Evolutionary conservation across 495 filamentous ascomycete species (phyloP), one percentile per base, ranked within the genome.

Genomic region (Xylaria nigripes): DNA sequence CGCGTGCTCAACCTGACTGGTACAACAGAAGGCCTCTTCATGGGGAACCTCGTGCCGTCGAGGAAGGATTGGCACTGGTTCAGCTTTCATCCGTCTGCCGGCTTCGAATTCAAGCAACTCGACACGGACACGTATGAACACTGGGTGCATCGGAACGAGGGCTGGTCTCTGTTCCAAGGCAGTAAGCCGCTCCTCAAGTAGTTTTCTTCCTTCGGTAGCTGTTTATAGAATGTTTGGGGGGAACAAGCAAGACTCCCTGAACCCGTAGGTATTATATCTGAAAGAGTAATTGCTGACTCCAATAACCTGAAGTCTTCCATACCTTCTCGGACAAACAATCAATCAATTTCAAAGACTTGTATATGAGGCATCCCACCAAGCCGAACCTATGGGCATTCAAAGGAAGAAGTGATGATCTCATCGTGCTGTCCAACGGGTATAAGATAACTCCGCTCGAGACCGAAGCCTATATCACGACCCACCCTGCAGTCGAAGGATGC

Each of bases 371-470:
- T 53, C 70, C 73, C 0, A 64, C 62, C 1, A 60, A 67, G 16
- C 58, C 68, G 0, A 50, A 68, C 19, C 55, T 67, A 4, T 79
- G 72, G 74, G 45, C 54, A 7, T 72, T 68, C 50, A 50, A 50
- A 24, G 69, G 72, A 1, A 64, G 78, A 23, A 45, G 54, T 2
- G 78, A 81, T 44, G 63, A 66, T 55, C 44, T 62, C 15, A 53
- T 66, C 19, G 63, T 66, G 9, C 41, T 66, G 18, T 67, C 61
- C 6, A 79, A 74, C 54, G 77, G 74, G 6, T 72, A 80, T 49
- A 81, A 79, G 55, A 56, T 73, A n/a, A 74, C 76, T 52, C 76
- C 77, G 0, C 55, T 70, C 1, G 55, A 68, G 0, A 64, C 73
- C 19, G 76, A 81, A 47, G 51, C 53, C 30, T 55, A 56, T 1